Base-by-base conservation (phyloP, 305 asterid species). In the Solanum hybrid region DNA sequence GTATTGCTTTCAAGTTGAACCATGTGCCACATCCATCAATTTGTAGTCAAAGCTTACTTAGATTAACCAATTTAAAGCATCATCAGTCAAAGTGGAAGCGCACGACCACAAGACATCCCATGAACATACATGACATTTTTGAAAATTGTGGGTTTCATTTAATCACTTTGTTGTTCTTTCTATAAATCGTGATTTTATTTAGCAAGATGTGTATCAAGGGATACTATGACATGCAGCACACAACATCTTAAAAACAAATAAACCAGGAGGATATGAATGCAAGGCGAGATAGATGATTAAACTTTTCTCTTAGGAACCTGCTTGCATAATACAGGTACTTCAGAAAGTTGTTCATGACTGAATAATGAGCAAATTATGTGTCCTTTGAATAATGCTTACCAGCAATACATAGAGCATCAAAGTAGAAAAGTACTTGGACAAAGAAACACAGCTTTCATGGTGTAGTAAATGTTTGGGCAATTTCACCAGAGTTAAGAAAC, bases 401-500 rank as follows among this genome's bases (percentile, higher is more conserved):
- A 82, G 72, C 87, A 46, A 46, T 60, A 76, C 78, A 69, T 22
- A 56, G 35, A 86, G 40, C 72, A 51, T 84, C 40, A 17, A 46
- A 46, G 40, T 46, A 0, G 40, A 82, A 66, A 56, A 66, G 88
- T 73, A 51, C 22, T 85, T 29, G 79, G 8, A 90, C 56, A 88
- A 80, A 88, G 80, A 90, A 81, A 37, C 42, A 88, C 73, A 72
- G 90, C 89, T 89, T 64, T 72, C 87, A 79, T 11, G 38, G 27
- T 82, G 40, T 5, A 46, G 87, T 82, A 82, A 42, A 29, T 82
- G 38, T 17, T 40, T 46, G 20, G 73, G 27, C 10, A 82, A 82
- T 84, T 46, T 84, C 42, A 64, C 20, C 2, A 17, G 73, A 86
- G 71, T 51, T 38, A 81, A 77, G 87, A 91, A 79, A 84, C 89